Base-by-base conservation (phyloP, 2,329 filamentous ascomycete species). In the Beauveria bassiana region DNA sequence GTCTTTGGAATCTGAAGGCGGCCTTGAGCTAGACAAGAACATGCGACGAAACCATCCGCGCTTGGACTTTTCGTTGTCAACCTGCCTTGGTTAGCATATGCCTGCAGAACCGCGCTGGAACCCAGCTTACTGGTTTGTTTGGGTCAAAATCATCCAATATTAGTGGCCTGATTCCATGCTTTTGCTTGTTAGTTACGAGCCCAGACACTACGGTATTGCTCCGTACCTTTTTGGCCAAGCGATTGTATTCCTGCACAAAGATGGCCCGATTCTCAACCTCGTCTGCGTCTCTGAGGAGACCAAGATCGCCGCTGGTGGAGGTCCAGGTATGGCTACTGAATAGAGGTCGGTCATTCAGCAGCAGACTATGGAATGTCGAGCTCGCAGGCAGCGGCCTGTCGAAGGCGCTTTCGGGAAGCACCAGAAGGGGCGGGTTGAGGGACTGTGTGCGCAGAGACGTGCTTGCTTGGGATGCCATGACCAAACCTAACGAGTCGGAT, bases 231-330 rank as follows among this genome's bases (percentile, higher is more conserved):
- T 76, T 78, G 3, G 86, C 85, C 5, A 87, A 70, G 5, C 77
- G 74, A 68, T 88, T 88, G 70, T 86, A 88, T 65, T 86, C 81
- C 8, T 78, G 67, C 6, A 86, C 70, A 68, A 83, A 84, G 3
- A 72, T 67, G 1, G 72, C 69, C 34, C 82, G 76, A 59, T 81
- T 77, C 42, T 80, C 77, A 18, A 79, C 69, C 34, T 80, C 79
- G 46, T 83, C 82, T 4, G 73, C 73, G 59, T 84, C 81, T 22
- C 75, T 78, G 38, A 78, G 68, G 18, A 78, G 68, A 2, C 75
- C 79, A 20, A 76, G 66, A 38, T 81, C 81, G 45, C 78, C 80
- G 61, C 79, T 83, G 47, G 80, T 82, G 20, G 81, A 81, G 0
- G 81, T 79, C 84, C 84, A 86, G 3, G 81, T 85, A 47, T 77